Evolutionary conservation across 345 rosid species (phyloP).

Genomic region (Populus deltoides): DNA sequence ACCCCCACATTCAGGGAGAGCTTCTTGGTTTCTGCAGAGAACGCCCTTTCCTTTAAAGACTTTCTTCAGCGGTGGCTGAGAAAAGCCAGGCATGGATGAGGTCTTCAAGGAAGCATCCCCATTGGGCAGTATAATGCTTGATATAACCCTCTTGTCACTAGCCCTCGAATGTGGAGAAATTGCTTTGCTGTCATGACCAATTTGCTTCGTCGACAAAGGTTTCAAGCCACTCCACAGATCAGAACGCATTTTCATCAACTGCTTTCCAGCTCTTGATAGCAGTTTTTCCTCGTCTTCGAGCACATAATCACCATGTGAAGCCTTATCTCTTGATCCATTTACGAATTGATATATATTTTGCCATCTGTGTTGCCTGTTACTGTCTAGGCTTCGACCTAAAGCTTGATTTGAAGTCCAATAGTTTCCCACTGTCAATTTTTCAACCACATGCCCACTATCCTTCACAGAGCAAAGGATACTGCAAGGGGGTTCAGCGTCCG

Average conservation of each 20-base stretch:
- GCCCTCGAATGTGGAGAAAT: slow-evolving; percentile 34
- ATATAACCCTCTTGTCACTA: slow-evolving; percentile 26
- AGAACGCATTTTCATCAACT: slow-evolving; percentile 36
- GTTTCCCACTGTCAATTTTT: slow-evolving; percentile 42
- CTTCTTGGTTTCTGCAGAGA: slow-evolving; percentile 23
- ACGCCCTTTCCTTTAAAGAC: slow-evolving; percentile 50
- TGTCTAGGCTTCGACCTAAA: slow-evolving; percentile 28
- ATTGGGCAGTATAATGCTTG: slow-evolving; percentile 25
- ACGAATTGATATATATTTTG: slow-evolving; percentile 27
- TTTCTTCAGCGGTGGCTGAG: slow-evolving; percentile 39
- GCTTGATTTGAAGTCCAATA: slow-evolving; percentile 25
- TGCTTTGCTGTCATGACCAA: slow-evolving; percentile 36
- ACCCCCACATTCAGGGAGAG: slow-evolving; percentile 18
- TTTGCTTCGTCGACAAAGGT: slow-evolving; percentile 26
- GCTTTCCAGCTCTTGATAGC: slow-evolving; percentile 34
- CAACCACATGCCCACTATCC: slow-evolving; percentile 30
- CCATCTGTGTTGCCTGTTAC: slow-evolving; percentile 30
- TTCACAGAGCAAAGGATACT: slow-evolving; percentile 16
- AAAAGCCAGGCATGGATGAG: slow-evolving; percentile 30
- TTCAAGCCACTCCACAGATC: slow-evolving; percentile 28
- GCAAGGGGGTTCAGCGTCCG: slow-evolving; percentile 17
- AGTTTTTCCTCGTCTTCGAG: slow-evolving; percentile 36
- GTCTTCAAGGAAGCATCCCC: slow-evolving; percentile 31
- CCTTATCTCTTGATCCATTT: slow-evolving; percentile 24
- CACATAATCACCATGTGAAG: slow-evolving; percentile 34